Percentiles rank a stretch among this genome's conserved stretches.
phyloP scores from a whole-genome alignment of 345 rosid species.

The Syzygium oleosum region DNA sequence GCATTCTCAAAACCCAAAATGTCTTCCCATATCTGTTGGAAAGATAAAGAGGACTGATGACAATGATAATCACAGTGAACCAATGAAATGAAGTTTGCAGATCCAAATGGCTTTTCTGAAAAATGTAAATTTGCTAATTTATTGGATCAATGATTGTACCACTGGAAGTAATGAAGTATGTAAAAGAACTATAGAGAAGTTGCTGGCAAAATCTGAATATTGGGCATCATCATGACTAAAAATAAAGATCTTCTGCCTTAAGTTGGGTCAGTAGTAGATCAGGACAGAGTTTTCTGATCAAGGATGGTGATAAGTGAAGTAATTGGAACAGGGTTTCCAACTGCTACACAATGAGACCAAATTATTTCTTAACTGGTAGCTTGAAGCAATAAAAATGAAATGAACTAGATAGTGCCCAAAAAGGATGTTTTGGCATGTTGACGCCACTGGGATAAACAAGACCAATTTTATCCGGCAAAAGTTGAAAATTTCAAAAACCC shows the following conservation, averaged over 20 bases:
- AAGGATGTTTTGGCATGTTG: neutral
- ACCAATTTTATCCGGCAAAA: neutral
- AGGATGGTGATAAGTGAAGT: neutral
- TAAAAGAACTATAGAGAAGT: neutral
- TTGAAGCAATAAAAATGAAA: neutral
- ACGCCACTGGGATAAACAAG: neutral
- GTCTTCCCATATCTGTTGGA: conserved; percentile 87
- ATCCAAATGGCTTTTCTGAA: neutral
- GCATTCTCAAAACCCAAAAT: conserved; percentile 89
- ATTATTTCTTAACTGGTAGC: neutral
- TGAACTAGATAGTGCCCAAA: neutral
- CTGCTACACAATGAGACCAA: neutral
- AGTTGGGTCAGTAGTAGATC: neutral
- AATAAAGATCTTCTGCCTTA: neutral
- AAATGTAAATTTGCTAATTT: neutral
- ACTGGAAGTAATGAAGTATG: neutral
- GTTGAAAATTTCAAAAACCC: neutral
- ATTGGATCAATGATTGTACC: neutral
- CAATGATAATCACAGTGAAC: neutral
- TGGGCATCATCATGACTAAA: neutral
- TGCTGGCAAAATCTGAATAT: neutral
- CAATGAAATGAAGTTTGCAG: neutral
- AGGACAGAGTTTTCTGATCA: neutral
- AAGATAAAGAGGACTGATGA: neutral
- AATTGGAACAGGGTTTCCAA: neutral